A percentile compares a stretch with the other conserved stretches of the same genome.
Evolutionary conservation across 202 grass and related monocot genomes (phyloP).

Genomic region (Eragrostis tef): DNA sequence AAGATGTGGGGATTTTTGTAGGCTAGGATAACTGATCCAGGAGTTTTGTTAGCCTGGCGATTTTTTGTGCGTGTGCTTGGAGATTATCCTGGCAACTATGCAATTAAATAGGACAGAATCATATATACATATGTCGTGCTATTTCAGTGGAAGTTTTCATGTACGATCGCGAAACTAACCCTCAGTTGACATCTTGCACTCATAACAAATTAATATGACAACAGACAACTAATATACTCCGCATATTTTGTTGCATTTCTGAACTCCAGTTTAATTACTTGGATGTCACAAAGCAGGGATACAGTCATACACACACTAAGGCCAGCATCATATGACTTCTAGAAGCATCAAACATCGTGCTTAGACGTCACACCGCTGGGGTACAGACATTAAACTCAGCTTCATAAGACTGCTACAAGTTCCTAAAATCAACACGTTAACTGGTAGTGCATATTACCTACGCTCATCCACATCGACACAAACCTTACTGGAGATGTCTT

Average conservation of each 20-base stretch:
- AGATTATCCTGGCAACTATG: slow-evolving; percentile 8
- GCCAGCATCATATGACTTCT: too few relatives aligned
- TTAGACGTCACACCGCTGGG: not conserved
- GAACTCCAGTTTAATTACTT: not conserved
- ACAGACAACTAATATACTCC: not conserved
- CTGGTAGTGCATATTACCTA: not conserved
- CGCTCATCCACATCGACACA: not conserved
- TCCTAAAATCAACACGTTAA: not conserved
- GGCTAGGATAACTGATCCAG: not conserved
- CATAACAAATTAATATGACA: not conserved
- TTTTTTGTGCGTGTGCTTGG: not conserved
- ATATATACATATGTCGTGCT: not conserved
- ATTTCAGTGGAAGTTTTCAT: not conserved
- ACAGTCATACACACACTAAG: too few relatives aligned
- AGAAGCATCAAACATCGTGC: not conserved
- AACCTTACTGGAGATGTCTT: not conserved
- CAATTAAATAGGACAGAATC: not conserved
- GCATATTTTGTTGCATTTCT: not conserved
- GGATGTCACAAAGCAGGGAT: too few relatives aligned
- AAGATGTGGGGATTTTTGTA: slow-evolving; percentile 1
- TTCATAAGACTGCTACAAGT: not conserved
- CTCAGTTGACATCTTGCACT: not conserved
- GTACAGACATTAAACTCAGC: not conserved
- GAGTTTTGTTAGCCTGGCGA: not conserved
- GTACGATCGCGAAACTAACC: not conserved